A percentile compares a stretch with the other conserved stretches of the same genome.
phyloP scores from a whole-genome alignment of 345 rosid genomes.

The Gynandropsis gynandra region DNA sequence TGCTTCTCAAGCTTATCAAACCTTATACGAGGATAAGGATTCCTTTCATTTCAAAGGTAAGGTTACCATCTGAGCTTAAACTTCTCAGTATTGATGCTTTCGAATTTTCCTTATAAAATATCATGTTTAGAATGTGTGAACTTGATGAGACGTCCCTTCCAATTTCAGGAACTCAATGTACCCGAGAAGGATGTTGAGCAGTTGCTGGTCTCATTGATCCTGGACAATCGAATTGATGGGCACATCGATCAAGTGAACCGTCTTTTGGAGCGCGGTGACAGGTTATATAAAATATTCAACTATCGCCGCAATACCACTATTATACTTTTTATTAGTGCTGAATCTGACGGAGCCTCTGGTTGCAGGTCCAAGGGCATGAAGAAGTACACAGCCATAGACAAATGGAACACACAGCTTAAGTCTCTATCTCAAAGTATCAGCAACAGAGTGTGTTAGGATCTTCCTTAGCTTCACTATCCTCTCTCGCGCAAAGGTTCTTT shows the following conservation, averaged over 20 bases:
- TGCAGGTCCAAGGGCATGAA: constrained; percentile 92
- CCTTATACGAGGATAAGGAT: constrained; percentile 90
- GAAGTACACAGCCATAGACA: constrained; percentile 77
- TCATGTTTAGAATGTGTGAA: no score
- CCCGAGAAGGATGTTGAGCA: constrained; percentile 95
- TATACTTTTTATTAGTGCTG: no score
- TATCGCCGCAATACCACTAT: no score
- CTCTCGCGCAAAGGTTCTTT: background rate
- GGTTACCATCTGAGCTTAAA: background rate
- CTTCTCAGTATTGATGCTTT: no score
- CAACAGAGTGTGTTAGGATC: constrained; percentile 57
- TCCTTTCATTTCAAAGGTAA: constrained; percentile 84
- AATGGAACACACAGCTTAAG: constrained; percentile 90
- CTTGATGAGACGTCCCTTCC: background rate
- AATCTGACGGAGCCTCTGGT: background rate
- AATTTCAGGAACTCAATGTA: constrained; percentile 74
- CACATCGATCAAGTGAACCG: constrained; percentile 98
- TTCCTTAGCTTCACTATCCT: background rate
- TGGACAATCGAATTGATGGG: constrained; percentile 89
- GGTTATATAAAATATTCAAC: constrained; percentile 29
- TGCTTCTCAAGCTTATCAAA: constrained; percentile 92
- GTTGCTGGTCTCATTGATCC: constrained; percentile 72
- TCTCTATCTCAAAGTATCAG: constrained; percentile 59
- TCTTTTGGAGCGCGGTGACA: constrained; percentile 80
- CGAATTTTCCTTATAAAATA: background rate